Percentiles rank a stretch among this genome's conserved stretches.
phyloP scores from a whole-genome alignment of 75 land plant genomes.

The Selaginella moellendorffii region DNA sequence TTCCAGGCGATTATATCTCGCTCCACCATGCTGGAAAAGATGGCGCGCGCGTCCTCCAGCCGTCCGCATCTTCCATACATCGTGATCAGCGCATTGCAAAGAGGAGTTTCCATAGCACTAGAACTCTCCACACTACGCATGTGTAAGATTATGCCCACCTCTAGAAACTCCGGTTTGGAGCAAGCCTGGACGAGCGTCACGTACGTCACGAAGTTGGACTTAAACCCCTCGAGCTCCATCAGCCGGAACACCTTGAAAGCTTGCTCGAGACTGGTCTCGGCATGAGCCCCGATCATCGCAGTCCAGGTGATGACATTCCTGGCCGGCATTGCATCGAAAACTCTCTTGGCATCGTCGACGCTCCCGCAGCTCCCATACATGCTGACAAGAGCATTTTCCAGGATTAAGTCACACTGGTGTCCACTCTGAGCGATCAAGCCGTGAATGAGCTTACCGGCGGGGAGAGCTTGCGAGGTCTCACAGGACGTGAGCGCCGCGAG shows the following conservation, averaged over 20 bases:
- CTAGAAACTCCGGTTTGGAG: background rate
- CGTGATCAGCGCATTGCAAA: background rate
- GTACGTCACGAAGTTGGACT: background rate
- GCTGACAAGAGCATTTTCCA: slow-evolving; percentile 5
- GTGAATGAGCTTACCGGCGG: background rate
- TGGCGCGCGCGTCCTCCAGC: background rate
- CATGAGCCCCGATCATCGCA: background rate
- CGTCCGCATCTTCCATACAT: background rate
- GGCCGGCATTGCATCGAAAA: background rate
- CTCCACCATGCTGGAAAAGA: background rate
- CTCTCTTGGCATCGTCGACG: background rate
- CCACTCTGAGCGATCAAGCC: background rate
- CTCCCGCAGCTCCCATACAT: slow-evolving; percentile 4
- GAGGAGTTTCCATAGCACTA: background rate
- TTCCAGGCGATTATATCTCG: slow-evolving; percentile 3
- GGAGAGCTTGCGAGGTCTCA: background rate
- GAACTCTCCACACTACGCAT: background rate
- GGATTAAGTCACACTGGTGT: background rate
- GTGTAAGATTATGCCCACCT: background rate
- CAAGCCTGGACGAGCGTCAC: background rate
- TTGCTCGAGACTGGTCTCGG: background rate
- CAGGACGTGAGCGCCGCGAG: background rate
- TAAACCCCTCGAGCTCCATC: slow-evolving; percentile 1
- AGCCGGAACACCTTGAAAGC: background rate
- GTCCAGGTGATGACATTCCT: slow-evolving; percentile 3